A percentile compares a stretch with the other conserved stretches of the same genome.
Conservation (phyloP, 106 monocot species). For the Dendrobium catenatum region DNA sequence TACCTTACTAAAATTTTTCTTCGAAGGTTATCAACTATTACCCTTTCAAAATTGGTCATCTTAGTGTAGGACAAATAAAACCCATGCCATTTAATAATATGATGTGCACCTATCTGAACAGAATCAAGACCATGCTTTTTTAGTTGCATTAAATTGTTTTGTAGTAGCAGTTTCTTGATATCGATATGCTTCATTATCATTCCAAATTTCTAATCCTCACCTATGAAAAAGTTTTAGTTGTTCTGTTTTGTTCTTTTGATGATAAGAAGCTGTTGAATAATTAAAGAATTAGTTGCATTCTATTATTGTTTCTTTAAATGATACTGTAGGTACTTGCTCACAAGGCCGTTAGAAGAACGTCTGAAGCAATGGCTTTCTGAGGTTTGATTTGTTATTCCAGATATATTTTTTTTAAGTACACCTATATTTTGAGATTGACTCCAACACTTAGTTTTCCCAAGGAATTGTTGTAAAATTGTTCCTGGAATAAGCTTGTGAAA, state of each 20-base stretch:
- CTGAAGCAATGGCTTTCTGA: slow-evolving; percentile 56
- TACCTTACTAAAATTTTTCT: background rate
- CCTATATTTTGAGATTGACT: background rate
- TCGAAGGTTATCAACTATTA: background rate
- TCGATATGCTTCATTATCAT: background rate
- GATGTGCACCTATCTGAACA: background rate
- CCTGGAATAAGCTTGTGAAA: background rate
- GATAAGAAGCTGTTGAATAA: background rate
- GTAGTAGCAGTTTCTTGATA: background rate
- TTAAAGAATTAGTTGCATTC: background rate
- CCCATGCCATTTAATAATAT: background rate
- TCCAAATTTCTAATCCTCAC: background rate
- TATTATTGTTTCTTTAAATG: slow-evolving; percentile 5
- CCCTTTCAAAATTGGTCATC: background rate
- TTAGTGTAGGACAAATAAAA: background rate
- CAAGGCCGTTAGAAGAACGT: slow-evolving; percentile 60
- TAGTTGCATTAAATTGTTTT: background rate
- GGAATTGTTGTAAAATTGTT: background rate
- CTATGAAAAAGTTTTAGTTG: background rate
- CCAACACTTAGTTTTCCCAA: background rate
- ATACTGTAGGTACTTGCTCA: slow-evolving; percentile 40
- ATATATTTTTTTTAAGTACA: background rate
- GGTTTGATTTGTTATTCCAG: slow-evolving; percentile 26
- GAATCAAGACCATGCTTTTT: background rate
- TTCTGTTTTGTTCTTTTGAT: background rate